phyloP scores from a whole-genome alignment of 2,329 filamentous ascomycete genomes.

The Neonectria hederae region DNA sequence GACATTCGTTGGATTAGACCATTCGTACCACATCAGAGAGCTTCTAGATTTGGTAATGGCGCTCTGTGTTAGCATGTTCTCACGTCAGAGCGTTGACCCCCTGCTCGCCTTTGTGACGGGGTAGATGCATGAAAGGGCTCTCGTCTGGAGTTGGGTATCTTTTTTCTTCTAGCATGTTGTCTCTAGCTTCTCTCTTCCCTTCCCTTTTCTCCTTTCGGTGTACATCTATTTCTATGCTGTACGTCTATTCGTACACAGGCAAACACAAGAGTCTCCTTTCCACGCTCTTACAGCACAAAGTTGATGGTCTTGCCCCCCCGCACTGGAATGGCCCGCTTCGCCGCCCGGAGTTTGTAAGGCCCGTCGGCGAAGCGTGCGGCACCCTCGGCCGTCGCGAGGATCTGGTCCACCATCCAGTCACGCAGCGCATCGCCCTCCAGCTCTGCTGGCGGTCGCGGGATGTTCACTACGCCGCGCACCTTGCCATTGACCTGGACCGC shows the following conservation, averaged over 20 bases:
- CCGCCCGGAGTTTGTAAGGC: conserved; percentile 56
- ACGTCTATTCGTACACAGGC: conserved; percentile 9
- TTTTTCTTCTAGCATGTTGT: not conserved
- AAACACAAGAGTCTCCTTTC: not conserved
- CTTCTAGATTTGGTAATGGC: not conserved
- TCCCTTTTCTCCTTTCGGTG: conserved; percentile 11
- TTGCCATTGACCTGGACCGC: conserved; percentile 87
- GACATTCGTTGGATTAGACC: not conserved
- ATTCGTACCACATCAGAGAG: not conserved
- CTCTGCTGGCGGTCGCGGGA: conserved; percentile 60
- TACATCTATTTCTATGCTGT: conserved; percentile 23
- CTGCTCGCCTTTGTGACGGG: not conserved
- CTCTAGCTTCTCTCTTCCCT: conserved; percentile 1
- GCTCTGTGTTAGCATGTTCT: not conserved
- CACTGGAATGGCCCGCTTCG: conserved; percentile 74
- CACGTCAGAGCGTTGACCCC: not conserved
- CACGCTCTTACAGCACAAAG: conserved; percentile 66
- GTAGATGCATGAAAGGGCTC: not conserved
- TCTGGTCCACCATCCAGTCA: conserved; percentile 68
- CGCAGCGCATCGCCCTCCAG: conserved; percentile 58
- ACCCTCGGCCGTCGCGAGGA: conserved; percentile 70
- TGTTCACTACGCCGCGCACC: conserved; percentile 72
- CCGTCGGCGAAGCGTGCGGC: conserved; percentile 62
- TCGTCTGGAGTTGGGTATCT: conserved; percentile 18
- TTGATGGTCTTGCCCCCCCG: conserved; percentile 76